Percentiles rank a stretch among this genome's conserved stretches.
Conservation (phyloP, 495 filamentous ascomycete species). For the Tuber aestivum region DNA sequence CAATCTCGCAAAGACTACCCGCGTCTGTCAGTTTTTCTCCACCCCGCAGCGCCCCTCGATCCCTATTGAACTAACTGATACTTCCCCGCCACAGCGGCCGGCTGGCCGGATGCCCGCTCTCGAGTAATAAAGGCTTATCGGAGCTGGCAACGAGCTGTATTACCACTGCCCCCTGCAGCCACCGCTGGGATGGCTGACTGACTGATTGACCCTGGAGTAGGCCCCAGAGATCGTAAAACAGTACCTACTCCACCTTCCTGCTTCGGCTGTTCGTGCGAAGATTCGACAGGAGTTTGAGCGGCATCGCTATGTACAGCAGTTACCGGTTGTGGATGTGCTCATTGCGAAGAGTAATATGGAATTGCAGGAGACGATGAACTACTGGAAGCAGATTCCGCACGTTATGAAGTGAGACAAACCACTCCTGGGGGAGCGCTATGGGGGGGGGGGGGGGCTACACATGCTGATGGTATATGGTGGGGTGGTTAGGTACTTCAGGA, state of each 20-base stretch:
- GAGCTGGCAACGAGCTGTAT: constrained; percentile 88
- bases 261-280: constrained; percentile 83
- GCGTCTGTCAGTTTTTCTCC: constrained; percentile 65
- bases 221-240: constrained; percentile 92
- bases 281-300: constrained; percentile 96
- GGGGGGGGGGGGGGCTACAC: not conserved
- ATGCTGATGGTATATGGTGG: constrained; percentile 7
- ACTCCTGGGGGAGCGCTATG: not conserved
- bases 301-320: constrained; percentile 85
- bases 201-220: constrained; percentile 46
- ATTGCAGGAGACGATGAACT: constrained; percentile 98
- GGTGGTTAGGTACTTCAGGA: constrained; percentile 60
- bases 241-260: constrained; percentile 85
- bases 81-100: constrained; percentile 58
- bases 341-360: constrained; percentile 81
- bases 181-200: not conserved
- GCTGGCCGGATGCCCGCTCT: constrained; percentile 74
- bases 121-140: constrained; percentile 82
- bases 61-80: constrained; percentile 22
- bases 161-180: constrained; percentile 43
- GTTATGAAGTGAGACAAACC: constrained; percentile 66
- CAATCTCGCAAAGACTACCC: constrained; percentile 80
- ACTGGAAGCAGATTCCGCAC: constrained; percentile 95
- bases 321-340: constrained; percentile 79
- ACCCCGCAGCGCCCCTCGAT: not conserved